Evolutionary conservation across 73 alveolate genomes (phyloP).

Genomic region (Breviolum minutum): DNA sequence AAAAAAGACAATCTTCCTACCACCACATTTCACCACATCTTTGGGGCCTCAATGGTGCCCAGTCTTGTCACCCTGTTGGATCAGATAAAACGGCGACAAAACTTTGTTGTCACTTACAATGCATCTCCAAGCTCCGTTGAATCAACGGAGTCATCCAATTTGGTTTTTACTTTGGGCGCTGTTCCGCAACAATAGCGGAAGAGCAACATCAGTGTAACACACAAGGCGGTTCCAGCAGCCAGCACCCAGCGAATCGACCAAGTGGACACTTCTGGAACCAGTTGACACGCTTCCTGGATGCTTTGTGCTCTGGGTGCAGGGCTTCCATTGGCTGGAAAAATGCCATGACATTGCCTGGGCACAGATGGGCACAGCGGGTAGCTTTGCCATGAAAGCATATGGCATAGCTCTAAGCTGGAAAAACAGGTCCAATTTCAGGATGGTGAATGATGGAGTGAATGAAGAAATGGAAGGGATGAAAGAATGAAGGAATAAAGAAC

Average conservation of each 20-base stretch:
- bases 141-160: slow-evolving; percentile 1
- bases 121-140: not conserved
- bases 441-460: too few species aligned
- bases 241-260: not conserved
- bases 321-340: slow-evolving; percentile 32
- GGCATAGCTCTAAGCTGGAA: too few species aligned
- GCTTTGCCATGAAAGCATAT: too few species aligned
- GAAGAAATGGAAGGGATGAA: too few species aligned
- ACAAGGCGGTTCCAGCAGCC: slow-evolving; percentile 1
- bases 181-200: not conserved
- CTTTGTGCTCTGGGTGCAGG: slow-evolving; percentile 22
- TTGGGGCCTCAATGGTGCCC: too few species aligned
- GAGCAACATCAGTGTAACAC: not conserved
- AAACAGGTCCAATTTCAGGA: too few species aligned
- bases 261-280: not conserved
- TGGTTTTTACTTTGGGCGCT: not conserved
- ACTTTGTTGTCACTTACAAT: not conserved
- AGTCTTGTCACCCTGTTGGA: too few species aligned
- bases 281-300: slow-evolving; percentile 1
- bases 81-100: not conserved
- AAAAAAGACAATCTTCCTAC: too few species aligned
- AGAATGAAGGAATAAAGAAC: too few species aligned
- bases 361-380: too few species aligned
- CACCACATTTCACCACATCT: too few species aligned
- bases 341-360: slow-evolving; percentile 57